These are phyloP conservation scores for Umbilicus rupestris DNA, from an alignment of 164 flowering plant genomes.

Conservation along the genomic window DNA sequence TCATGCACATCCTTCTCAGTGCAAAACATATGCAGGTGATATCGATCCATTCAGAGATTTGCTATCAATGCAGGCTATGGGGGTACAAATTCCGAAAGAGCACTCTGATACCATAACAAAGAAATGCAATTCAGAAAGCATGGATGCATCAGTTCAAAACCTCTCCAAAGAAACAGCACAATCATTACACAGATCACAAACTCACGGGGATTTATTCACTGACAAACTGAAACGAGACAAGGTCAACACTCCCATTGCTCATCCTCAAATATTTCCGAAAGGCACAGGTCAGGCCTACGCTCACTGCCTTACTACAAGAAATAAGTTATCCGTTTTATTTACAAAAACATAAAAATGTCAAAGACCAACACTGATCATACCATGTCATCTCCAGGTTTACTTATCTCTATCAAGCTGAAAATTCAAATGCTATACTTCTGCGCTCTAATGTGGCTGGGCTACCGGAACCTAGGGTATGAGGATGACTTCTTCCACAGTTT, in stretches of 20 bases:
- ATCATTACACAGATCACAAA: constrained; percentile 11
- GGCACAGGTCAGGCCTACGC: constrained; percentile 20
- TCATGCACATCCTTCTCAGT: not conserved
- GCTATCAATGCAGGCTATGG: not conserved
- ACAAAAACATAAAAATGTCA: not conserved
- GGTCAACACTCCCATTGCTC: not conserved
- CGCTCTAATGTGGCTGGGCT: constrained; percentile 38
- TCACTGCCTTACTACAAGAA: not conserved
- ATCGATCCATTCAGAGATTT: not conserved
- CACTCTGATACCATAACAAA: constrained; percentile 8
- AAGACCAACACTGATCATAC: not conserved
- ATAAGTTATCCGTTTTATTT: not conserved
- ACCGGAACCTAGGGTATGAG: constrained; percentile 27
- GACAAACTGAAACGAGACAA: constrained; percentile 12
- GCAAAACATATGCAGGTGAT: not conserved
- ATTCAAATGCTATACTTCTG: constrained; percentile 21
- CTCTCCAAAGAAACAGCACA: constrained; percentile 11
- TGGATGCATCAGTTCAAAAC: constrained; percentile 10
- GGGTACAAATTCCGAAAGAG: not conserved
- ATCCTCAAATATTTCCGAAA: constrained; percentile 11
- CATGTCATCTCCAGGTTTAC: constrained; percentile 22
- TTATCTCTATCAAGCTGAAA: constrained; percentile 17
- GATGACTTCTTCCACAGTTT: constrained; percentile 46
- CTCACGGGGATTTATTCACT: constrained; percentile 22
- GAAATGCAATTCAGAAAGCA: constrained; percentile 14